Base-by-base conservation (phyloP, 768 basidiomycete genomes). In the Phylloporus arenicola region DNA sequence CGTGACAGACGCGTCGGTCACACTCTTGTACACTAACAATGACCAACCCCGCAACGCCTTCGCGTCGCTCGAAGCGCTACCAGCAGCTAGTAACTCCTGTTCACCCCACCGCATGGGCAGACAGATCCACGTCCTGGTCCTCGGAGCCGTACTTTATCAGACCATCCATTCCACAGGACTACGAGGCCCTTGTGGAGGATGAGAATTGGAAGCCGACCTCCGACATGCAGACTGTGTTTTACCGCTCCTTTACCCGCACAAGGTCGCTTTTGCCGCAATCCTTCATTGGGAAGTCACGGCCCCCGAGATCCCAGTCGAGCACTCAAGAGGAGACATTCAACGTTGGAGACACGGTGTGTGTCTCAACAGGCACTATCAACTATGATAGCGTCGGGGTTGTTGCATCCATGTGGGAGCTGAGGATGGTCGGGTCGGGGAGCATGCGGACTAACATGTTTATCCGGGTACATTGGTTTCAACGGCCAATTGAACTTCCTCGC, bases 401-500 rank as follows among this genome's bases (percentile, higher is more conserved):
- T 42, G 70, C 79, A 16, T 72, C 83, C 0, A 79, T 91, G 73
- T 89, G 86, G 84, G 78, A 85, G 7, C 65, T 59, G 55, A 50
- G 42, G 46, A 68, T 49, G 2, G 69, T 67, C 8, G 61, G 61
- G 0, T 58, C 47, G 20, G 64, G 70, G 31, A 61, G 62, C n/a
- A 64, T 59, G 2, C 57, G 46, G 20, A 57, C 65, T 33, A 75
- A 70, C 43, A 80, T 83, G 72, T 73, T 78, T 48, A 65, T 86
- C 20, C 75, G 78, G 24, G 67, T 90, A 20, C 88, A 88, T 57
- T 91, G 87, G 88, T 91, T 90, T 58, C 68, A 86, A 53, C 69
- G 81, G 29, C 86, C 86, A 1, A 66, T 70, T 0, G 81, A 90
- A 61, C 69, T 89, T 51, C 76, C 86, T 7, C 68, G 68, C 22